Evolutionary conservation across 345 rosid genomes (phyloP), one percentile per base, ranked within the genome.

Genomic region (Hypericum androsaemum): DNA sequence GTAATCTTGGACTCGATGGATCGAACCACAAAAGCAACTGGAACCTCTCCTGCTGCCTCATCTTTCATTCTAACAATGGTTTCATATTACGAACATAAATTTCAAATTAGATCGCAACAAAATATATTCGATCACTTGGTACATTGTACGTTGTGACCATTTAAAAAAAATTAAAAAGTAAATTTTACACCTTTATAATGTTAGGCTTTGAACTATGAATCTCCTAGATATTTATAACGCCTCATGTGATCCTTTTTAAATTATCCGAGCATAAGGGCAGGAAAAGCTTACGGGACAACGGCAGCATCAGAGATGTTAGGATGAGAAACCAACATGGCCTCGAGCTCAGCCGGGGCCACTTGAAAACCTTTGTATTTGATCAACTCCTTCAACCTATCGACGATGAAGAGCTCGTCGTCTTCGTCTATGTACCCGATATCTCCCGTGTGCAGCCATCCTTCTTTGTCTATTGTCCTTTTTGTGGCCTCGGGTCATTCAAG

Each of bases 1-100:
- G 65, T 72, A 63, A 86, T 63, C 38, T 77, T 63, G 49, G 83
- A 86, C 32, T 80, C 94, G 51, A 69, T 70, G 0, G 80, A 72
- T 72, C 69, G 64, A 15, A 82, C 90, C 0, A 84, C 80, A 48
- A 86, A 86, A 11, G 94, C 94, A 37, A 83, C 88, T 0, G 94
- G 97, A 45, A 86, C 71, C 68, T 89, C 97, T 22, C 83, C 82
- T 0, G 96, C 94, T 12, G 66, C 84, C 59, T 84, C 88, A 62
- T 86, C 95, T 57, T 80, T 89, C 89, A 80, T 81, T 5, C 95
- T 89, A 68, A 16, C 41, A 65, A 56, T 17, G 43, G n/a, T n/a
- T n/a, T n/a, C n/a, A n/a, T n/a, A n/a, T n/a, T n/a, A n/a, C n/a
- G n/a, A n/a, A 22, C 32, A 1, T 1, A 22, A 22, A 22, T 22